Evolutionary conservation across 164 flowering plant genomes (phyloP), one percentile per base, ranked within the genome.

Genomic region (Piper betle): DNA sequence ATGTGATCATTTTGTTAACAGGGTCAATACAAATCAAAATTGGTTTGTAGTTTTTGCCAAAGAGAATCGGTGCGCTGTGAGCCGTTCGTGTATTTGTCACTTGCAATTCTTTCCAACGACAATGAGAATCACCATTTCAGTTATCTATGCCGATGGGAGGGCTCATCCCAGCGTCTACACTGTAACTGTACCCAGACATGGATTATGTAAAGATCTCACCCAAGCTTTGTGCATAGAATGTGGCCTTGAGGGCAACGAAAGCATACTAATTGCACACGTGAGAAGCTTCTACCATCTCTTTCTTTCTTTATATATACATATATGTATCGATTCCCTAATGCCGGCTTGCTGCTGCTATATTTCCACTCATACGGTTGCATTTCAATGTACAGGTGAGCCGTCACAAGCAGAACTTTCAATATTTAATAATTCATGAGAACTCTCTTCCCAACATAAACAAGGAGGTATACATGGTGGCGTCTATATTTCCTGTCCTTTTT

Each of bases 21-120:
- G 98, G 98, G 98, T 65, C 98, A 92, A 78, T 92, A 87, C 55
- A 92, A 88, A 62, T 92, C 98, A 9, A 88, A 96, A 25, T 72
- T 92, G 75, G 85, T 87, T 55, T 92, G 98, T 75, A 93, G 96
- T 52, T 71, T 58, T 67, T 92, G 98, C 72, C 68, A 75, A 70
- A 92, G 88, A 73, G 80, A 88, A 59, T 92, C 98, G 39, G 85
- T 88, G 40, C 84, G 92, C 48, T 89, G 85, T 72, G 96, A 92
- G 62, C 98, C 96, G 52, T 88, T 88, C 71, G 88, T 88, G 98
- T 88, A 88, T 69, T 74, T 91, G 62, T 84, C 96, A 18, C 61
- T 91, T 77, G 94, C 96, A 37, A 74, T 92, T 56, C 98, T 96
- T 69, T 84, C 95, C 62, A 85, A 80, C 65, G 58, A 82, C 85